Base-by-base conservation (phyloP, 2,329 filamentous ascomycete genomes). In the Xylaria digitata region DNA sequence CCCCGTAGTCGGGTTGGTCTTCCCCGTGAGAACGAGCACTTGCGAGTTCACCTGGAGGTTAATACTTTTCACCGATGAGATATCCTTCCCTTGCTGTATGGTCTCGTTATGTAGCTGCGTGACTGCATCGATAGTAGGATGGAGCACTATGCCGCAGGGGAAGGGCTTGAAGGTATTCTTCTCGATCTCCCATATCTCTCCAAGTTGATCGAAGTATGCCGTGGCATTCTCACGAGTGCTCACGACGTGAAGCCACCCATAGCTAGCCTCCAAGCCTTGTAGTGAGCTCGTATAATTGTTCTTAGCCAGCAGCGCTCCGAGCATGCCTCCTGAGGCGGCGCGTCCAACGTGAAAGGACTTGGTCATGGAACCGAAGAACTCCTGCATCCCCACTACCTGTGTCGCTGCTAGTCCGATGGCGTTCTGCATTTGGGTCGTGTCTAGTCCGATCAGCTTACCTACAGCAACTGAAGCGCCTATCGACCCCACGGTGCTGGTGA, bases 81-180 rank as follows among this genome's bases (percentile, higher is more conserved):
- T 48, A 15, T 72, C 56, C 3, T 79, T 70, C 0, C 76, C 78
- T 45, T 78, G 69, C 11, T 70, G 56, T 13, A 73, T 54, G 46
- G 81, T 73, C 56, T 84, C 68, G 23, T 76, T 71, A 70, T 82
- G 80, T 15, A 86, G 70, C 69, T 84, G 82, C 15, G 82, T 81
- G 66, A 82, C 83, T 2, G 76, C 84, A 72, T 87, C 85, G 63
- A 87, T 87, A 3, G 82, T 78, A 0, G 85, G 84, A 73, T 87
- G 85, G 68, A 86, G 84, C 0, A 87, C 84, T 66, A 87, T 86
- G 0, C 85, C 85, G 72, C 85, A 87, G 0, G 85, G 85, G 66
- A 84, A 87, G 0, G 85, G 85, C 72, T 87, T 87, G 76, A 87
- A 87, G 1, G 83, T 81, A 67, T 87, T 87, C 68, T 80, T 80